These are phyloP conservation scores for Gossypium australe DNA, from an alignment of 345 rosid genomes.

Conservation along the genomic window DNA sequence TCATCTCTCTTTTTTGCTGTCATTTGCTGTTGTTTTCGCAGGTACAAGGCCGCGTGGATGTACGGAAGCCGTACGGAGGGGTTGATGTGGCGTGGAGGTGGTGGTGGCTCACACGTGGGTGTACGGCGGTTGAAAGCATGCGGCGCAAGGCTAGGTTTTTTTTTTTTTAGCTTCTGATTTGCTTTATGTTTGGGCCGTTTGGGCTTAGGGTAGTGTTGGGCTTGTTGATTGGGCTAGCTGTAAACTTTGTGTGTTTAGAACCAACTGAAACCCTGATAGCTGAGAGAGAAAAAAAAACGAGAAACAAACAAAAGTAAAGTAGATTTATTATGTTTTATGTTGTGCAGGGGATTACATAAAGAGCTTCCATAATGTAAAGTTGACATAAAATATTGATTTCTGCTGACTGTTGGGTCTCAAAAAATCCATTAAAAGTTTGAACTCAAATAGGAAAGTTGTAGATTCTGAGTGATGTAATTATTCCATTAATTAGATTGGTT, in stretches of 20 bases:
- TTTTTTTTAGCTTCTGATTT: no score
- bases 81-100: no score
- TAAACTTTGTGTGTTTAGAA: background rate
- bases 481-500: conserved; percentile 8
- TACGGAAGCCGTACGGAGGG: no score
- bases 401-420: background rate
- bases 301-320: conserved; percentile 6
- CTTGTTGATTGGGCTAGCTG: no score
- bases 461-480: conserved; percentile 16
- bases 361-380: conserved; percentile 16
- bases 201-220: no score
- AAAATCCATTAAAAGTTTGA: conserved; percentile 3
- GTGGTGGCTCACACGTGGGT: no score
- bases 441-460: conserved; percentile 18
- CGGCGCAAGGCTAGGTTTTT: no score
- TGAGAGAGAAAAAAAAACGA: conserved; percentile 7
- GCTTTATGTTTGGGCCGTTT: no score
- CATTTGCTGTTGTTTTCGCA: no score
- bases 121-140: no score
- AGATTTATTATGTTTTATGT: background rate
- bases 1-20: no score
- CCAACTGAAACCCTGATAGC: background rate
- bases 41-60: no score
- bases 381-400: conserved; percentile 7
- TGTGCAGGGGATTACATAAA: conserved; percentile 12